Base-by-base conservation (phyloP, 176 grass and related monocot genomes). In the Oryza glaberrima region DNA sequence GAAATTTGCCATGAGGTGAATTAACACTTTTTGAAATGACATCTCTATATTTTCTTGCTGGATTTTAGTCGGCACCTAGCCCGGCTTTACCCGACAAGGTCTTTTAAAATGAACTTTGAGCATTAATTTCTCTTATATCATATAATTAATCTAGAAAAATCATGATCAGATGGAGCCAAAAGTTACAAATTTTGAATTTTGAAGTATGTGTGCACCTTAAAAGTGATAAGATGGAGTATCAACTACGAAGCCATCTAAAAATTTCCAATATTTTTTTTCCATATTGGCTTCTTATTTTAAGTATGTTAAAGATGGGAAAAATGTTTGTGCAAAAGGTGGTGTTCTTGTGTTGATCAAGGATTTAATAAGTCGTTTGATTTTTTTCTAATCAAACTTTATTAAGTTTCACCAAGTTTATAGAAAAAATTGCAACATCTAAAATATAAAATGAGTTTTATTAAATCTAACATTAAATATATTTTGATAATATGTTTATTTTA, bases 1-100 rank as follows among this genome's bases (percentile, higher is more conserved):
- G 94, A 97, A 88, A 97, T 97, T 56, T 93, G 88, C 71, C 88
- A 90, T 88, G 91, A 93, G 88, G 91, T 90, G 45, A 88, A 73
- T 69, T 82, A 68, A 34, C 26, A 9, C 19, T 10, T 70, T 48
- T 81, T 88, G 17, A 40, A 82, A 77, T 68, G 46, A 58, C 54
- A 1, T 6, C 54, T 58, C 54, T 58, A n/a, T 58, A 58, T 58
- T 49, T 49, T 13, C 13, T 49, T 49, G 13, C 47, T 12, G 11
- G 13, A 49, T 49, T 48, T 48, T 49, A 20, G 52, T 19, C 19
- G 5, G 14, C 14, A 56, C 6, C 16, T 56, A 56, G 17, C 17
- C 52, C 5, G 0, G 5, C 0, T 56, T 56, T 54, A 54, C 51
- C 4, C 3, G 15, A 5, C 17, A 58, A 17, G 1, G 17, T 58